Conservation (phyloP, 2,329 filamentous ascomycete genomes). For the Aspergillus vadensis region DNA sequence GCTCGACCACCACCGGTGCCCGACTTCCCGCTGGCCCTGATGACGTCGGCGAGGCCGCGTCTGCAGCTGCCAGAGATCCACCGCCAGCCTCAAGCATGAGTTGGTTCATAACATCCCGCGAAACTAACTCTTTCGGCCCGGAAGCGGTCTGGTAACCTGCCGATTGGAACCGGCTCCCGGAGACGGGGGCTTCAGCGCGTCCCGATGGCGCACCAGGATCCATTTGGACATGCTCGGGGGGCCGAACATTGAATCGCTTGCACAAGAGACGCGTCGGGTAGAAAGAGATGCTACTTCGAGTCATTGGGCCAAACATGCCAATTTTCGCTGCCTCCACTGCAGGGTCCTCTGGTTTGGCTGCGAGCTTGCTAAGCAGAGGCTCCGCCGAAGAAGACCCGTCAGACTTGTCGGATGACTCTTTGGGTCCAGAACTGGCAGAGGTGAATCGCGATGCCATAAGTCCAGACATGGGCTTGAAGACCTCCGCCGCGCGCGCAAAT, state of each 20-base stretch:
- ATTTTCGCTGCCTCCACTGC: conserved; percentile 83
- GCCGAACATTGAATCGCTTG: conserved; percentile 88
- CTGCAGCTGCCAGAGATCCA: conserved; percentile 15
- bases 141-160: conserved; percentile 35
- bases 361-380: conserved; percentile 51
- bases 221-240: conserved; percentile 67
- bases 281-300: conserved; percentile 70
- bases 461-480: conserved; percentile 90
- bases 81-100: conserved; percentile 53
- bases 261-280: conserved; percentile 83
- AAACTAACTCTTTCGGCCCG: conserved; percentile 52
- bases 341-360: conserved; percentile 67
- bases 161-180: conserved; percentile 34
- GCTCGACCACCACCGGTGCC: conserved; percentile 57
- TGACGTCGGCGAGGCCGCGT: conserved; percentile 17
- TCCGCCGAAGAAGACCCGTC: conserved; percentile 30
- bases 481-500: conserved; percentile 71
- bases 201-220: conserved; percentile 49
- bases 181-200: conserved; percentile 28
- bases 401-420: conserved; percentile 41
- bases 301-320: conserved; percentile 92
- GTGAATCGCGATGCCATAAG: conserved; percentile 95
- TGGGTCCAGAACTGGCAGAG: conserved; percentile 51
- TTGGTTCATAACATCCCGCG: conserved; percentile 57
- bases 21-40: conserved; percentile 13